Evolutionary conservation across 306 rosid genomes (phyloP), one percentile per base, ranked within the genome.

Genomic region (Geum urbanum): DNA sequence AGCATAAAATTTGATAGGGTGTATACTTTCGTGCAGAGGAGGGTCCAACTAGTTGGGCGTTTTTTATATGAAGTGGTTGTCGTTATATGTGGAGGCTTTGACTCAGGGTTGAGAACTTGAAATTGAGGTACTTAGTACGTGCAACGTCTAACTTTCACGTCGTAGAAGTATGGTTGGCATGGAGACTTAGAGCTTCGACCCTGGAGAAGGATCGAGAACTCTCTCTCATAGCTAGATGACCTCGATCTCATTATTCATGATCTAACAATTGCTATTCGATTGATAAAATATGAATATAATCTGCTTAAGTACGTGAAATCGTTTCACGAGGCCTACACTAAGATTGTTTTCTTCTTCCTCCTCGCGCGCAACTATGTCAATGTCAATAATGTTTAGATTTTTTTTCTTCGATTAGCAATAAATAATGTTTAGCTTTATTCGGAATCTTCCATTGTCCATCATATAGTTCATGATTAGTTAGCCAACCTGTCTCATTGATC

Each of bases 61-160:
- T 7, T 32, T 7, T 1, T 35, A 15, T 60, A 60, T 27, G 7
- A 3, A 32, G 8, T 22, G 39, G 61, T 11, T 13, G 18, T 58
- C 1, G 5, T 32, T 35, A 3, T n/a, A n/a, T n/a, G n/a, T 59
- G 65, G 54, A 70, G 8, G 16, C 66, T 39, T 56, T 70, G 74
- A 70, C 74, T 70, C 56, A 70, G 55, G 66, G 66, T 70, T 70
- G 66, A 55, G 61, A 22, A 7, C 37, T 32, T 32, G 37, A 7
- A 2, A 8, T 5, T 1, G 64, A 48, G 50, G 40, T 57, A 62
- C 66, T 27, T 0, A 5, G 24, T 60, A 16, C 40, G 44, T 57
- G 56, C 54, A 54, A 57, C 74, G 66, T 60, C 66, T 56, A 70
- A 44, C 74, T 56, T 70, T 70, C 37, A 43, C 19, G 4, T 10